These are phyloP conservation scores for Neurospora discreta DNA, from an alignment of 495 filamentous ascomycete species.

Conservation along the genomic window DNA sequence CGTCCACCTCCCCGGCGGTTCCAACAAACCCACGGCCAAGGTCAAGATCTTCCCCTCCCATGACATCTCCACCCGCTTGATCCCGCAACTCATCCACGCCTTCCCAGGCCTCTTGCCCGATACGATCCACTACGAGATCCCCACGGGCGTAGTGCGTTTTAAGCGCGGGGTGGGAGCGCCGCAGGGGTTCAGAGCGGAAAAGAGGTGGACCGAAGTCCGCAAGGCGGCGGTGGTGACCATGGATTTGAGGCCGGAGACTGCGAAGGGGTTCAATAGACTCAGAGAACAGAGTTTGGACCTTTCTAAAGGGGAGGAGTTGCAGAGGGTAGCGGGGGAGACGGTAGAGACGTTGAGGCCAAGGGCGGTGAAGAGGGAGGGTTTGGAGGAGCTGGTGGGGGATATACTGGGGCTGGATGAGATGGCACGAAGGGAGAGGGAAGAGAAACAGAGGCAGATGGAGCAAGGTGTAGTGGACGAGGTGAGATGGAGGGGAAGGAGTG, in stretches of 20 bases:
- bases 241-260: not conserved
- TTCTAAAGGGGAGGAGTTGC: not conserved
- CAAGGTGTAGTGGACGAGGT: not conserved
- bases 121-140: constrained; percentile 20
- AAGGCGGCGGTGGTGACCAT: not conserved
- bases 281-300: not conserved
- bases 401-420: not conserved
- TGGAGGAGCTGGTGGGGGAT: not conserved
- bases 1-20: not conserved
- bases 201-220: not conserved
- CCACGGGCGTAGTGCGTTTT: constrained; percentile 12
- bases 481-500: not conserved
- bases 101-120: constrained; percentile 39
- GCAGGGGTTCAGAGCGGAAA: not conserved
- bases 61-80: constrained; percentile 8
- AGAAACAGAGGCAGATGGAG: not conserved
- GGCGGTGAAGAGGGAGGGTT: not conserved
- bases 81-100: constrained; percentile 37
- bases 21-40: not conserved
- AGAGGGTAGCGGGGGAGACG: not conserved
- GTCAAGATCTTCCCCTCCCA: not conserved
- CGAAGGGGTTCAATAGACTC: not conserved
- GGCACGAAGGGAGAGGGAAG: not conserved
- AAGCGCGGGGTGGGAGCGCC: not conserved
- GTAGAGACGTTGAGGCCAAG: not conserved